These are phyloP conservation scores for Mortierella sp. DNA, from an alignment of 371 early-diverging fungal species.

Conservation along the genomic window DNA sequence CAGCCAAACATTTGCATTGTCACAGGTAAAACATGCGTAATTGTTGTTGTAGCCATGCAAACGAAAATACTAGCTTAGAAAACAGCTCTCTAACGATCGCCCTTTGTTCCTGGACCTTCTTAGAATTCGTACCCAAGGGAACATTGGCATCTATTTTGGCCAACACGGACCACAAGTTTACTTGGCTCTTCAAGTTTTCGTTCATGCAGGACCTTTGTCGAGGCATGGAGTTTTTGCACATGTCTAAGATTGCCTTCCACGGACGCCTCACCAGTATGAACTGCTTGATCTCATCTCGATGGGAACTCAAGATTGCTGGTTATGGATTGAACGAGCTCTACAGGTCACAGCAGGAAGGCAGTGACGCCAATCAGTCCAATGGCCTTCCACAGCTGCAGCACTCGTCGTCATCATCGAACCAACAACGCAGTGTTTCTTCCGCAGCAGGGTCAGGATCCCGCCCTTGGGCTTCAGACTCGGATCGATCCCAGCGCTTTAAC, in stretches of 20 bases:
- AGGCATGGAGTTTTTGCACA: conserved; percentile 66
- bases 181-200: conserved; percentile 68
- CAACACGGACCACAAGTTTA: conserved; percentile 62
- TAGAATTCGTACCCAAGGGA: conserved; percentile 65
- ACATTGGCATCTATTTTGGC: conserved; percentile 60
- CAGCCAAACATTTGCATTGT: conserved; percentile 58
- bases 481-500: background rate
- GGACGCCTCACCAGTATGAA: conserved; percentile 62
- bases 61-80: background rate
- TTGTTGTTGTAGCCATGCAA: background rate
- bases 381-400: conserved; percentile 20
- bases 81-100: background rate
- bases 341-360: conserved; percentile 44
- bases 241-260: conserved; percentile 63
- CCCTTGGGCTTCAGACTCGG: background rate
- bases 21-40: conserved; percentile 37
- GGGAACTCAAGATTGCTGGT: conserved; percentile 68
- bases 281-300: conserved; percentile 64
- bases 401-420: background rate
- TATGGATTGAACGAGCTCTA: conserved; percentile 61
- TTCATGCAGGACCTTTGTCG: conserved; percentile 65
- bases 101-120: background rate
- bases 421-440: background rate
- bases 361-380: conserved; percentile 3
- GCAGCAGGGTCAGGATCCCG: conserved; percentile 2